Percentiles rank a stretch among this genome's conserved stretches.
phyloP scores from a whole-genome alignment of 1,284 basidiomycete genomes.

The Pyrrhoderma noxium region DNA sequence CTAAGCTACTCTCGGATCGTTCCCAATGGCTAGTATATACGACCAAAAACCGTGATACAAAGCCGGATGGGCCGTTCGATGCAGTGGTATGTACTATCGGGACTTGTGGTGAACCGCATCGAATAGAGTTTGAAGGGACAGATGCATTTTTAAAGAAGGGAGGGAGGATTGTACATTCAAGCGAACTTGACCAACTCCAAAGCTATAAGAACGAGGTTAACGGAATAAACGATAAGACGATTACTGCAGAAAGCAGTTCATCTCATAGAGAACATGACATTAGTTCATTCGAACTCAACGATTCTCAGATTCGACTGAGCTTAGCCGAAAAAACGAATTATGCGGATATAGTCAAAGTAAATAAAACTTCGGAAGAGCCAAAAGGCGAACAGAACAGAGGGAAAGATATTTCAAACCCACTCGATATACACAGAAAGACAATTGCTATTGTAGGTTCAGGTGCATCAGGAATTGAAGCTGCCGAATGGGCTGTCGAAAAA shows the following conservation, averaged over 20 bases:
- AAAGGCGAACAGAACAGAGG: slow-evolving; percentile 14
- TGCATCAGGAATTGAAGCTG: slow-evolving; percentile 54
- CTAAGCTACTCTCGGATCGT: slow-evolving; percentile 21
- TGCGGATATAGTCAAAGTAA: slow-evolving; percentile 15
- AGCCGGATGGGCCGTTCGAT: slow-evolving; percentile 45
- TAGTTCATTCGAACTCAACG: slow-evolving; percentile 17
- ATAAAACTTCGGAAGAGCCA: not conserved
- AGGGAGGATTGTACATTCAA: slow-evolving; percentile 16
- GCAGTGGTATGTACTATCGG: slow-evolving; percentile 51
- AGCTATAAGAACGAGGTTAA: slow-evolving; percentile 20
- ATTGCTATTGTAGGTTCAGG: slow-evolving; percentile 51
- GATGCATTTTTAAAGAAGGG: slow-evolving; percentile 20
- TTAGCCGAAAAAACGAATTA: slow-evolving; percentile 16
- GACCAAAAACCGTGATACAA: slow-evolving; percentile 36
- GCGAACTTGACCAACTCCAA: slow-evolving; percentile 19
- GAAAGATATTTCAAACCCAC: slow-evolving; percentile 18
- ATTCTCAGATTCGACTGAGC: slow-evolving; percentile 14
- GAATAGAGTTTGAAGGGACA: slow-evolving; percentile 42
- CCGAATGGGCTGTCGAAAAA: slow-evolving; percentile 43
- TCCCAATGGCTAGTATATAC: slow-evolving; percentile 45
- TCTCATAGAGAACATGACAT: not conserved
- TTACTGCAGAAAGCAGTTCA: too few species aligned
- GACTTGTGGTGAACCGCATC: slow-evolving; percentile 49
- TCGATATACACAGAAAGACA: slow-evolving; percentile 37
- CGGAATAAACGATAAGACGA: slow-evolving; percentile 20